phyloP scores from a whole-genome alignment of 106 monocot species.

The Dendrobium nobile region DNA sequence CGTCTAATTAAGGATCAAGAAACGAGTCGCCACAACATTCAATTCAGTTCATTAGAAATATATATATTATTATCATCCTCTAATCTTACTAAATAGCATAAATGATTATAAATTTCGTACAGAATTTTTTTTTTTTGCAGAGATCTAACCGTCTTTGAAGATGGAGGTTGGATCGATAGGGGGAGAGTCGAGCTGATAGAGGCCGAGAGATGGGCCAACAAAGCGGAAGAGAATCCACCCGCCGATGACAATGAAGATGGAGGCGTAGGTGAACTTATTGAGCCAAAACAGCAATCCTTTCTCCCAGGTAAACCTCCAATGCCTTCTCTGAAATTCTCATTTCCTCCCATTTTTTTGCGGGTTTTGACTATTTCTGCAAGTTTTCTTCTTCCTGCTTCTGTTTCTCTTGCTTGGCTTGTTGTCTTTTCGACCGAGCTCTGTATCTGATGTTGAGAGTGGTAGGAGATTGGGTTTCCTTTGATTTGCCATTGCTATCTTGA shows the following conservation, averaged over 20 bases:
- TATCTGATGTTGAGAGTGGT: slow-evolving; percentile 6
- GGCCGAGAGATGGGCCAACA: slow-evolving; percentile 66
- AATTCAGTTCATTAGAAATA: too few relatives aligned
- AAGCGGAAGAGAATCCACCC: slow-evolving; percentile 86
- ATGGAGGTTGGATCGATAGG: slow-evolving; percentile 48
- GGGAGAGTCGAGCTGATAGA: slow-evolving; percentile 76
- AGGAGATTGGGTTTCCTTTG: neutral
- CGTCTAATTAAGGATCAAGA: too few relatives aligned
- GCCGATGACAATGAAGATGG: slow-evolving; percentile 75
- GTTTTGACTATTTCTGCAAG: neutral
- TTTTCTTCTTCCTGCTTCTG: neutral
- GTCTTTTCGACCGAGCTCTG: neutral
- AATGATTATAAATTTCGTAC: too few relatives aligned
- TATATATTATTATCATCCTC: too few relatives aligned
- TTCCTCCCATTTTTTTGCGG: slow-evolving; percentile 51
- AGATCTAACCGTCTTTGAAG: slow-evolving; percentile 23
- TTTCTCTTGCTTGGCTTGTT: neutral
- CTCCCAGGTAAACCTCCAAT: slow-evolving; percentile 28
- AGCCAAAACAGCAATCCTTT: slow-evolving; percentile 77
- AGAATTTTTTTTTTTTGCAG: too few relatives aligned
- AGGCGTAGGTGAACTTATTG: slow-evolving; percentile 89
- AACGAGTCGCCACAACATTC: too few relatives aligned
- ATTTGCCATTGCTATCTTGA: neutral
- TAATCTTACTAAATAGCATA: too few relatives aligned
- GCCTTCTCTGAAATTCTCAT: slow-evolving; percentile 83